phyloP scores from a whole-genome alignment of 2,329 filamentous ascomycete genomes.

The Fusarium austroafricanum region DNA sequence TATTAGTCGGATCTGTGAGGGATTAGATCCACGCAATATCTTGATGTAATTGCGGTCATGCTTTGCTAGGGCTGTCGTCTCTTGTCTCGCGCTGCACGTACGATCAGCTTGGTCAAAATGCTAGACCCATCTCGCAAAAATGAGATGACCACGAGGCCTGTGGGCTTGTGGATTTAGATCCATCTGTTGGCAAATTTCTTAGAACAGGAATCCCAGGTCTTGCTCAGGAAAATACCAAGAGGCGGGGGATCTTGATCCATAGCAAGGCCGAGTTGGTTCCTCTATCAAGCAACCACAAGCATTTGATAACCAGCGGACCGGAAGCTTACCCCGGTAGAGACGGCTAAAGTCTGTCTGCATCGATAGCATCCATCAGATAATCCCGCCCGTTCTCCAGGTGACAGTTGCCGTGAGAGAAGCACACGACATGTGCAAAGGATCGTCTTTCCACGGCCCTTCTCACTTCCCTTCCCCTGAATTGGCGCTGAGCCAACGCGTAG shows the following conservation, averaged over 20 bases:
- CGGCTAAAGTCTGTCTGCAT: conserved; percentile 10
- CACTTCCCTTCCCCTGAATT: conserved; percentile 34
- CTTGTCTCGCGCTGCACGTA: conserved; percentile 16
- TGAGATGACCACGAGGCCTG: conserved; percentile 25
- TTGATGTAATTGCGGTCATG: conserved; percentile 15
- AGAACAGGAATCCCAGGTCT: background rate
- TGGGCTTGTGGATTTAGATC: conserved; percentile 30
- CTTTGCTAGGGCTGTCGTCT: conserved; percentile 26
- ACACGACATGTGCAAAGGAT: conserved; percentile 34
- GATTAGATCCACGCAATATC: conserved; percentile 26
- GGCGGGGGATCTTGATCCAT: conserved; percentile 14
- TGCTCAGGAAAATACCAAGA: background rate
- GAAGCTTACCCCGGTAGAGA: conserved; percentile 7
- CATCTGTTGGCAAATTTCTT: conserved; percentile 19
- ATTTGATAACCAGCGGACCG: conserved; percentile 8
- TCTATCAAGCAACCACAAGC: background rate
- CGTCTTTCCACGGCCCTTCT: conserved; percentile 21
- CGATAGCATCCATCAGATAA: conserved; percentile 9
- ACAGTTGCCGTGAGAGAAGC: conserved; percentile 13
- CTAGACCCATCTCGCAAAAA: conserved; percentile 19
- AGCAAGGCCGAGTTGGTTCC: conserved; percentile 2
- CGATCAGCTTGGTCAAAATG: conserved; percentile 9
- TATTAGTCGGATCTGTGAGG: conserved; percentile 38
- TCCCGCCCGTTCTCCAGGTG: background rate
- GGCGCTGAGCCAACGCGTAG: conserved; percentile 13